phyloP scores from a whole-genome alignment of 371 early-diverging fungal species.

The Lichtheimia ornata region DNA sequence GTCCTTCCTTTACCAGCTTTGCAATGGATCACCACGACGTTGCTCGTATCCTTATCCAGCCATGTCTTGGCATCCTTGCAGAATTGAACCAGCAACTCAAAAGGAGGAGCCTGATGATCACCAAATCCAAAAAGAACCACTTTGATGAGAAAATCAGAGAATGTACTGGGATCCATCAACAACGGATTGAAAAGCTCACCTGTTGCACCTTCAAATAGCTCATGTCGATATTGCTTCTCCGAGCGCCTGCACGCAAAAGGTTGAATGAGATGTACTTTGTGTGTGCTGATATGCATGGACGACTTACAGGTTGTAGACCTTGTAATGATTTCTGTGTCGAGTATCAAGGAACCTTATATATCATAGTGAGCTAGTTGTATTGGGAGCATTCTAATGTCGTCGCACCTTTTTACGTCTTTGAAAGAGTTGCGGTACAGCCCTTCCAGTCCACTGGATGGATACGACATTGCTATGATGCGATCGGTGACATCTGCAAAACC shows the following conservation, averaged over 20 bases:
- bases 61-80: constrained; percentile 63
- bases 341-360: constrained; percentile 58
- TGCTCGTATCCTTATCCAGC: constrained; percentile 39
- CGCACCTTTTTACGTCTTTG: constrained; percentile 59
- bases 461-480: constrained; percentile 71
- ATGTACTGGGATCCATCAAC: too few species aligned
- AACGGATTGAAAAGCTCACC: not conserved
- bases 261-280: too few species aligned
- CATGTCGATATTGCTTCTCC: constrained; percentile 51
- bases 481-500: constrained; percentile 57
- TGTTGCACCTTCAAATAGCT: constrained; percentile 26
- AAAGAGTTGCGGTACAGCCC: constrained; percentile 66
- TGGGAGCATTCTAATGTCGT: too few species aligned
- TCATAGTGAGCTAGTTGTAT: not conserved
- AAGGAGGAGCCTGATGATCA: constrained; percentile 73
- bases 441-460: constrained; percentile 65
- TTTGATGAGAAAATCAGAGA: too few species aligned
- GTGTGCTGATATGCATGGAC: too few species aligned
- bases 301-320: constrained; percentile 71
- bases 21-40: constrained; percentile 74
- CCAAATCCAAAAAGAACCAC: constrained; percentile 53
- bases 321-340: constrained; percentile 59
- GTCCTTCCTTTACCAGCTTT: constrained; percentile 84
- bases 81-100: constrained; percentile 52
- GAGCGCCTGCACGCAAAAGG: constrained; percentile 39